Evolutionary conservation across 2,329 filamentous ascomycete genomes (phyloP), one percentile per base, ranked within the genome.

Genomic region (Alternaria sp.): DNA sequence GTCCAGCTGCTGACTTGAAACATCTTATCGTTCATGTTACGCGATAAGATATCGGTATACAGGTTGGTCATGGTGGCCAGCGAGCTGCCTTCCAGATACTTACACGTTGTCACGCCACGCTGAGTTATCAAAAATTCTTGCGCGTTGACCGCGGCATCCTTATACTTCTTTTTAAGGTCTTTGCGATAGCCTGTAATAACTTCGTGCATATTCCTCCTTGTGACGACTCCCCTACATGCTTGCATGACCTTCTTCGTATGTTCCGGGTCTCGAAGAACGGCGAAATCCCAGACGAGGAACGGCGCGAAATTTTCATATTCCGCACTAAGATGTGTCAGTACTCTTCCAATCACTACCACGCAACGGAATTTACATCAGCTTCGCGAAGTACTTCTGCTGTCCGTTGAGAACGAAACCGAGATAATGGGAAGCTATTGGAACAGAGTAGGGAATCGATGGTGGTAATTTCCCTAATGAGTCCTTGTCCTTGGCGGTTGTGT

Each of bases 1-100:
- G 72, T 76, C 75, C 75, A 78, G 18, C 51, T 67, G 14, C 66
- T 63, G 6, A 65, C 45, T 50, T 77, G 72, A 18, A 78, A 75
- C 73, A 75, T 75, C 55, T 76, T 76, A 18, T 73, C 69, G 26
- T 73, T 59, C 49, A 78, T 61, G n/a, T 67, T 74, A 8, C 61
- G 56, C 7, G 71, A 71, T 9, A 78, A 51, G 10, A 59, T 66
- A 3, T 68, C 60, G 25, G 70, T 63, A 45, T 75, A 77, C 8
- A 51, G 46, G n/a, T 77, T 63, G 28, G 60, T 46, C 1, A 66
- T 44, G 7, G 61, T 23, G 1, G 47, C 43, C 3, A 77, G 53
- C 6, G 54, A 37, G 15, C 60, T 6, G 9, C 71, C 73, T 5
- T 65, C 58, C 9, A 76, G 28, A 41, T 73, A 55, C n/a, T 67